Evolutionary conservation across 225 moss, liverwort and hornwort species (phyloP), one percentile per base, ranked within the genome.

Genomic region (Bryum argenteum): DNA sequence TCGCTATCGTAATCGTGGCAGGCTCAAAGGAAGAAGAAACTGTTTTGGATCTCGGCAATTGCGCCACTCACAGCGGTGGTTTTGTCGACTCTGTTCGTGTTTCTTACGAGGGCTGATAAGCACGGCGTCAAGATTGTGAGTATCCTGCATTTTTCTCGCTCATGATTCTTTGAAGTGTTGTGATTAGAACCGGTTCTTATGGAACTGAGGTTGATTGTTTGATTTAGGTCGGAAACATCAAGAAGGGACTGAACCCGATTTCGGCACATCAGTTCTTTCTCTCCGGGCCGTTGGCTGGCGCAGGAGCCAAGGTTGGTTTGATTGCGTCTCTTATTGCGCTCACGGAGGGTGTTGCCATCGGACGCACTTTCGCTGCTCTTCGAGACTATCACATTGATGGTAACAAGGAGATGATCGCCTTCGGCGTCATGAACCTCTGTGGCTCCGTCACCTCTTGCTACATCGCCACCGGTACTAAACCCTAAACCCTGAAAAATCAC

Each of bases 351-450:
- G 78, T 94, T 10, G 94, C 94, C 0, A 90, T 94, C 13, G 87
- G 82, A 62, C 83, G 88, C 53, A 79, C 90, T 8, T 93, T 96
- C 65, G 82, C 91, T 9, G 76, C 84, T 1, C 66, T 96, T 22
- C 88, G 85, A 43, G 88, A 88, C 48, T 91, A 91, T 74, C 88
- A 78, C 63, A 80, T 91, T n/a, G 91, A 91, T 70, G 91, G 91
- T 40, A 95, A 95, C 75, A 89, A 91, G 78, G 93, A 93, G 63
- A 88, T 90, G 85, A 61, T 91, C 39, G 72, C 93, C 21, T 83
- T 89, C 8, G 91, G 91, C 2, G 0, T 80, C 50, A 89, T 88
- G 89, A 96, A 93, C 44, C 33, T 91, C 1, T 70, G 66, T 24
- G 89, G 84, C 58, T 82, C 91, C 7, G 73, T 66, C 14, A 86